Percentiles rank a stretch among this genome's conserved stretches.
These are phyloP conservation scores for Penicillium turbatum DNA, from an alignment of 495 filamentous ascomycete genomes.

Conservation along the genomic window DNA sequence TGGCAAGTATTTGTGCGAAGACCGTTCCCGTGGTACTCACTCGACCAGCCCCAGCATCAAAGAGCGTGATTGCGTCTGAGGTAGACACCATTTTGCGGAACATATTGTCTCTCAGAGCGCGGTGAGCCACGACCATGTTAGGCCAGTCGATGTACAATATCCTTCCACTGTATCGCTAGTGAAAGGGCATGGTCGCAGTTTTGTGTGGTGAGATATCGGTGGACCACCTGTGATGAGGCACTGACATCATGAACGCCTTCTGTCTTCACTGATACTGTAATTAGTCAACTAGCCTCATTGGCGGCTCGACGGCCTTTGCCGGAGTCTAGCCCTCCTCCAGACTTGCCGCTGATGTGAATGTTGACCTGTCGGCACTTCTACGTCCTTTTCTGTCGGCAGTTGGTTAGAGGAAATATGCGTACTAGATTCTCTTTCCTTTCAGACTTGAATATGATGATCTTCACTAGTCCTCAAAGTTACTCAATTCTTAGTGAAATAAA, in stretches of 20 bases:
- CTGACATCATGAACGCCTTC: slow-evolving; percentile 29
- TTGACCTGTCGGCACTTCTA: neutral
- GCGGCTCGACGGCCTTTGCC: neutral
- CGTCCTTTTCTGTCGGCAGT: neutral
- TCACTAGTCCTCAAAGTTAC: neutral
- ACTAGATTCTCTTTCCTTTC: neutral
- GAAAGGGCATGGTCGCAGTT: neutral
- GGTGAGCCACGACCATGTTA: slow-evolving; percentile 18
- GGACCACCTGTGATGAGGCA: slow-evolving; percentile 22
- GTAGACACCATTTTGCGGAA: slow-evolving; percentile 24
- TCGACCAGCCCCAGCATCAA: slow-evolving; percentile 33
- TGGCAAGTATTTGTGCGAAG: neutral
- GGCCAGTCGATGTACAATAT: neutral
- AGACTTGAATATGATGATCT: neutral
- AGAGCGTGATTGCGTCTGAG: slow-evolving; percentile 27
- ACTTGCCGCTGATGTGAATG: neutral
- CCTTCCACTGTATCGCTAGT: neutral
- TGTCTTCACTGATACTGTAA: neutral
- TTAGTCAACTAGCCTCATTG: neutral
- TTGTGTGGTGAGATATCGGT: neutral
- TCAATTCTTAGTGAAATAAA: neutral
- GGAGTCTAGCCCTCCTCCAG: slow-evolving; percentile 1
- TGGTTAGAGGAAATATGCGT: neutral
- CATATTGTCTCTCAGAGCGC: slow-evolving; percentile 20
- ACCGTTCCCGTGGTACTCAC: slow-evolving; percentile 10